Conservation (phyloP, 257 asterid genomes). For the Apocynum venetum region DNA sequence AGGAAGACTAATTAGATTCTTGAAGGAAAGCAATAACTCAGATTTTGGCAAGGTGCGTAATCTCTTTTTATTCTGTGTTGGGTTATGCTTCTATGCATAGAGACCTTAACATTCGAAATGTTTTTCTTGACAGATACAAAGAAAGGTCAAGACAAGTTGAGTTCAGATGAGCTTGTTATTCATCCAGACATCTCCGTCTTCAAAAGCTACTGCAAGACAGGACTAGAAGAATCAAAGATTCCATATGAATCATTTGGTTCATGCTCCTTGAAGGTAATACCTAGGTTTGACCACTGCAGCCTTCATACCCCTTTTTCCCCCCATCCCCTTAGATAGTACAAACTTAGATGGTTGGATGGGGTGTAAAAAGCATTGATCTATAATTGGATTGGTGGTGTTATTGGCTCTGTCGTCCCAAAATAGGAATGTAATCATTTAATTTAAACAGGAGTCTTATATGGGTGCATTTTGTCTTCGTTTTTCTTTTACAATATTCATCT, state of each 20-base stretch:
- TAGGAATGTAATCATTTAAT: not conserved
- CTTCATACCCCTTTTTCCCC: not conserved
- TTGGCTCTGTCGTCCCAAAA: not conserved
- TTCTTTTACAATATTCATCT: not conserved
- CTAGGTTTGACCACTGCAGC: not conserved
- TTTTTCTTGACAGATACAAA: not conserved
- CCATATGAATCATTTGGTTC: not conserved
- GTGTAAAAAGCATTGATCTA: not conserved
- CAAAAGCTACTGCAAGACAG: not conserved
- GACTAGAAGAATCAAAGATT: not conserved
- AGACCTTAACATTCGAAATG: not conserved
- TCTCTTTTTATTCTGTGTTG: not conserved
- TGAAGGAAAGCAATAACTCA: not conserved
- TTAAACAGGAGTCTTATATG: not conserved
- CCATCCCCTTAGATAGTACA: not conserved
- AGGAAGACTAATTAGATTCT: not conserved
- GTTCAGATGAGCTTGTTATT: not conserved
- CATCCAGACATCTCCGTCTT: not conserved
- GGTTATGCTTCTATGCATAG: not conserved
- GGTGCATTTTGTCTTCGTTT: not conserved
- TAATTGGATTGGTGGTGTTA: not conserved
- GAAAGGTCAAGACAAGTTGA: not conserved
- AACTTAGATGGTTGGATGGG: not conserved
- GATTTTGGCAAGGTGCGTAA: not conserved
- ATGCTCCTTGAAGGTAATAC: not conserved